Base-by-base conservation (phyloP, 2,329 filamentous ascomycete genomes). In the Colletotrichum incanum region DNA sequence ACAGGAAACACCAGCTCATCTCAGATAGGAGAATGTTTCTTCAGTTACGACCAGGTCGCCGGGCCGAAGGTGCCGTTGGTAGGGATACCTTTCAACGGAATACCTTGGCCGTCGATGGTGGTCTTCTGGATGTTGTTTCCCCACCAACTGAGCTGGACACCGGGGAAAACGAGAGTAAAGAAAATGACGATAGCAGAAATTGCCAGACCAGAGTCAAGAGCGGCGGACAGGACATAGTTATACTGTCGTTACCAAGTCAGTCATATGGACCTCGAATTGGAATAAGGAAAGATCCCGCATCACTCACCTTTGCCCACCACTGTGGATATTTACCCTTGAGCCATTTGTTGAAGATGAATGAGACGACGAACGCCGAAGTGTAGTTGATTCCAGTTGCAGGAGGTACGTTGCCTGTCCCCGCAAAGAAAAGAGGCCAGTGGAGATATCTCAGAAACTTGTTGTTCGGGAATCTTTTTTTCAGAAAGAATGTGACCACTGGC, bases 131-230 rank as follows among this genome's bases (percentile, higher is more conserved):
- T 50, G 12, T 55, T 65, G 49, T 85, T 86, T 0, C 83, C 83
- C 83, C 83, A 84, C 83, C 83, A 84, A 34, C 73, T 75, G 52
- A 84, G 73, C 6, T 74, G 76, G 6, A 80, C 79, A 5, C 82
- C 82, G 0, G 82, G 82, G 55, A 85, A 82, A 20, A 80, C 80
- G 55, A 85, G 81, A 55, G 79, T 82, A 62, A 85, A 84, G 76
- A 85, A 85, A 37, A 85, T 84, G 34, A 85, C 77, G 20, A 85
- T 80, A 0, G 82, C 82, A 0, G 82, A 79, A 1, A 85, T 79
- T 5, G 83, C 84, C 28, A 84, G 80, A 6, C 82, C 83, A 1
- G 80, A 81, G 69, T 84, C 82, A 8, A 85, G 77, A 0, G 82
- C 83, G n/a, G 83, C 83, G 12, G 83, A 84, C 16, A 85, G 76